Evolutionary conservation across 2,329 filamentous ascomycete genomes (phyloP).

Genomic region (Amauroascus verrucosus): DNA sequence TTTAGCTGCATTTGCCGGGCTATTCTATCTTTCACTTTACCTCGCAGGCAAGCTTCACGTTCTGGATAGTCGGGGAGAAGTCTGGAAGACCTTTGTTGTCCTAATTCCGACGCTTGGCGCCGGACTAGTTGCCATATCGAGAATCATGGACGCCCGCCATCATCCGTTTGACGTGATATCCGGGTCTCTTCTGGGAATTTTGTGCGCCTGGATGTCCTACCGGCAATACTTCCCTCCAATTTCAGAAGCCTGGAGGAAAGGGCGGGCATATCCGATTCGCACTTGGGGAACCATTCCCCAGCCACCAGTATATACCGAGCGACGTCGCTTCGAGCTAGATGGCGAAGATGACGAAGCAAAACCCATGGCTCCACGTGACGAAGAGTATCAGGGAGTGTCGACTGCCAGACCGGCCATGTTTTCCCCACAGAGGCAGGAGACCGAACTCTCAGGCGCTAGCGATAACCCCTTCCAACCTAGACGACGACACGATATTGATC

Average conservation of each 20-base stretch:
- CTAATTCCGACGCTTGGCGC: slow-evolving; percentile 46
- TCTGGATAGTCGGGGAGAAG: slow-evolving; percentile 50
- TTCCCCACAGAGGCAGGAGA: slow-evolving; percentile 19
- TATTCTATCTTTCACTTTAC: slow-evolving; percentile 52
- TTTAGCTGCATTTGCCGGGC: slow-evolving; percentile 47
- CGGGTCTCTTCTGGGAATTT: slow-evolving; percentile 44
- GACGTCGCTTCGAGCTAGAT: slow-evolving; percentile 10
- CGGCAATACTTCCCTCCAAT: slow-evolving; percentile 51
- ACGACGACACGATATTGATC: background rate
- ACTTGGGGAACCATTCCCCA: slow-evolving; percentile 38
- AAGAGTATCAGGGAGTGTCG: slow-evolving; percentile 20
- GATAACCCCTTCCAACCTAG: slow-evolving; percentile 13
- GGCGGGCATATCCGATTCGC: slow-evolving; percentile 49
- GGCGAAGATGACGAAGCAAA: slow-evolving; percentile 20
- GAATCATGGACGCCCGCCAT: slow-evolving; percentile 53
- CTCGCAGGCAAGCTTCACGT: slow-evolving; percentile 51
- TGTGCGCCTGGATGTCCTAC: slow-evolving; percentile 45
- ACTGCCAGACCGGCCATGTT: slow-evolving; percentile 10
- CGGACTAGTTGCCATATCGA: slow-evolving; percentile 45
- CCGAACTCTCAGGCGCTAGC: slow-evolving; percentile 10
- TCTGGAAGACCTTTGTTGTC: slow-evolving; percentile 49
- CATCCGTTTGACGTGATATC: slow-evolving; percentile 52
- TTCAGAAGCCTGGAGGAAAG: slow-evolving; percentile 47
- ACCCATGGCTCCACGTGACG: slow-evolving; percentile 21
- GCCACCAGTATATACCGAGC: slow-evolving; percentile 9